A percentile compares a stretch with the other conserved stretches of the same genome.
Evolutionary conservation across 2,329 filamentous ascomycete genomes (phyloP).

Genomic region (Leptographium wingfieldii): DNA sequence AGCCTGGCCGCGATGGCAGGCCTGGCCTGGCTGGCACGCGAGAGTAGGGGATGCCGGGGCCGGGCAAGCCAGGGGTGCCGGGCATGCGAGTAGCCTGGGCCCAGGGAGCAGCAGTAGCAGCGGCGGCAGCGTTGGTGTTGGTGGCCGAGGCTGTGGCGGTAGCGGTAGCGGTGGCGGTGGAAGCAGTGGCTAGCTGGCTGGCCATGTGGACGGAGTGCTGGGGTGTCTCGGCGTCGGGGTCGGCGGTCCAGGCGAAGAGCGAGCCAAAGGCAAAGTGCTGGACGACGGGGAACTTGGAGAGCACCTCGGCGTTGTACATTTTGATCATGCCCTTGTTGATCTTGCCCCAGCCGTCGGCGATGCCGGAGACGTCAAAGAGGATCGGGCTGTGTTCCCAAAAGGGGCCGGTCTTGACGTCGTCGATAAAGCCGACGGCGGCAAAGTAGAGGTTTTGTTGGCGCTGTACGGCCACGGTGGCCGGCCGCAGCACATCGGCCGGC

Average conservation of each 20-base stretch:
- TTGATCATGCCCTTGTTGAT: constrained; percentile 99
- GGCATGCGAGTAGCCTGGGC: constrained; percentile 16
- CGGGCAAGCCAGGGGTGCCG: constrained; percentile 4
- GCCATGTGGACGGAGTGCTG: constrained; percentile 42
- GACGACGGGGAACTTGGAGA: constrained; percentile 96
- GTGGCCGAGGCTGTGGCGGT: neutral
- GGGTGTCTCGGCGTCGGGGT: constrained; percentile 43
- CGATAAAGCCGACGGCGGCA: constrained; percentile 88
- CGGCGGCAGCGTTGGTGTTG: neutral
- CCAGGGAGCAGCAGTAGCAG: constrained; percentile 14
- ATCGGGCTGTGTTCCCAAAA: constrained; percentile 98
- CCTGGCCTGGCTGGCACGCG: constrained; percentile 14
- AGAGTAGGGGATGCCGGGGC: constrained; percentile 24
- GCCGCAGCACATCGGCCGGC: constrained; percentile 55
- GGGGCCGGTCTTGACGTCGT: constrained; percentile 89
- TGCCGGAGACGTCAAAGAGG: constrained; percentile 85
- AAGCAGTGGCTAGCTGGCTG: constrained; percentile 32
- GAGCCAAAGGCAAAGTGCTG: constrained; percentile 84
- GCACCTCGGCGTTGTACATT: constrained; percentile 95
- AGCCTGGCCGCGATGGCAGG: neutral
- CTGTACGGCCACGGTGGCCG: constrained; percentile 50
- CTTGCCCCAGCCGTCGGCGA: constrained; percentile 91
- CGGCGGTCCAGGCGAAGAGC: constrained; percentile 63
- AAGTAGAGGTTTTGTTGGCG: constrained; percentile 76
- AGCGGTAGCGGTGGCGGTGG: neutral